Evolutionary conservation across 306 rosid species (phyloP).

Genomic region (Luffa acutangula): DNA sequence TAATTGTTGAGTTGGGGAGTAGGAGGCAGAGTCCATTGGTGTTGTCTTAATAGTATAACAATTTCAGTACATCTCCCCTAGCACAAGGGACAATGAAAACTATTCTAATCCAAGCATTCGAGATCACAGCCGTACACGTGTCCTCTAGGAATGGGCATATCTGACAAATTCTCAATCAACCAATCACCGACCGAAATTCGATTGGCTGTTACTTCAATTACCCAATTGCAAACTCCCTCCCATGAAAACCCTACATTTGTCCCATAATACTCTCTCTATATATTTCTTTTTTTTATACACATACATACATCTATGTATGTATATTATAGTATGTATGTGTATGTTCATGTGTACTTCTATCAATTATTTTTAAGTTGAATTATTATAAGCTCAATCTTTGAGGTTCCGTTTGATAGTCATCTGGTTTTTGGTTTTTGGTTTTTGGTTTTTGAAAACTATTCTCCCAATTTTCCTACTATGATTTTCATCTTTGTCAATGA

Average conservation of each 20-base stretch:
- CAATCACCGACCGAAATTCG: slow-evolving; percentile 5
- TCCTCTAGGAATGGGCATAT: not conserved
- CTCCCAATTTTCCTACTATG: too few relatives aligned
- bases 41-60: slow-evolving; percentile 3
- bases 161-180: not conserved
- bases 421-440: too few relatives aligned
- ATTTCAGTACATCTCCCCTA: not conserved
- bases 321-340: too few relatives aligned
- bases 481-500: too few relatives aligned
- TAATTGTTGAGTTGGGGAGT: not conserved
- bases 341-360: too few relatives aligned
- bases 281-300: too few relatives aligned
- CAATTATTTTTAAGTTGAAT: too few relatives aligned
- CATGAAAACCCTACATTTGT: not conserved
- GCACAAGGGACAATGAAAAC: not conserved
- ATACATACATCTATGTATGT: too few relatives aligned
- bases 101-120: not conserved
- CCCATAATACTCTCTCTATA: not conserved
- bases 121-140: not conserved
- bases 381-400: too few relatives aligned
- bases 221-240: not conserved
- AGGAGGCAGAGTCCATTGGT: not conserved
- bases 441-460: too few relatives aligned
- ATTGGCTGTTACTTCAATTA: not conserved
- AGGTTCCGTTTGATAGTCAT: too few relatives aligned